Conservation (phyloP, 2,329 filamentous ascomycete species). For the Fusarium stilboides region DNA sequence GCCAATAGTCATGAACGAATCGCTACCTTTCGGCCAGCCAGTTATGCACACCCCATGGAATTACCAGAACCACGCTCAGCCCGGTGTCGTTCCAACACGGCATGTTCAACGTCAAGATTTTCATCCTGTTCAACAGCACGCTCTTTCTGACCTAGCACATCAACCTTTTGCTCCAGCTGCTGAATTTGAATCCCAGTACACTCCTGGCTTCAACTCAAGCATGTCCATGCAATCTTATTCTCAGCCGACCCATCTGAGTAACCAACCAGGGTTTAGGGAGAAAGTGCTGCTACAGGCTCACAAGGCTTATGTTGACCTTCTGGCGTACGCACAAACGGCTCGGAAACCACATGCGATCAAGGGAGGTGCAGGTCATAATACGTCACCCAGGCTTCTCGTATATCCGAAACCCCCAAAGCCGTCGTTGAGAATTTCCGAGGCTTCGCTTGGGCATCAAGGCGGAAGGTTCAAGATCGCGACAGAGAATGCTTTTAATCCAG, state of each 20-base stretch:
- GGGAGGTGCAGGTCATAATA: conserved; percentile 55
- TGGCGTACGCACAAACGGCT: conserved; percentile 74
- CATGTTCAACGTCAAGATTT: conserved; percentile 35
- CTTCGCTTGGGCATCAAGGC: conserved; percentile 14
- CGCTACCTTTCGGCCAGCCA: conserved; percentile 52
- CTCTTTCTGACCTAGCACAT: conserved; percentile 22
- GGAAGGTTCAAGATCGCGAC: conserved; percentile 15
- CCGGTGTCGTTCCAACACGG: conserved; percentile 18
- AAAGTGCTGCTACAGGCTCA: conserved; percentile 80
- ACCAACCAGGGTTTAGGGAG: conserved; percentile 71
- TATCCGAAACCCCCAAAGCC: conserved; percentile 68
- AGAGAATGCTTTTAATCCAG: conserved; percentile 25
- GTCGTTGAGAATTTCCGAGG: conserved; percentile 30
- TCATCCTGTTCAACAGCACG: conserved; percentile 25
- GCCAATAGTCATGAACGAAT: conserved; percentile 52
- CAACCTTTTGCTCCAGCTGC: conserved; percentile 26
- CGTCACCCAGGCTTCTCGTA: conserved; percentile 66
- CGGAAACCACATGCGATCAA: conserved; percentile 65
- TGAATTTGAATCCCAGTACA: conserved; percentile 23
- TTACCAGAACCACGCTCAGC: conserved; percentile 29
- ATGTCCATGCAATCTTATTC: conserved; percentile 20
- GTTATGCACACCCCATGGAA: conserved; percentile 47
- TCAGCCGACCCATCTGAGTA: conserved; percentile 24
- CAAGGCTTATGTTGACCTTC: conserved; percentile 78
- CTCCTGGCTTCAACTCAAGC: conserved; percentile 17